Base-by-base conservation (phyloP, 2,329 filamentous ascomycete species). In the Penicillium sp. region DNA sequence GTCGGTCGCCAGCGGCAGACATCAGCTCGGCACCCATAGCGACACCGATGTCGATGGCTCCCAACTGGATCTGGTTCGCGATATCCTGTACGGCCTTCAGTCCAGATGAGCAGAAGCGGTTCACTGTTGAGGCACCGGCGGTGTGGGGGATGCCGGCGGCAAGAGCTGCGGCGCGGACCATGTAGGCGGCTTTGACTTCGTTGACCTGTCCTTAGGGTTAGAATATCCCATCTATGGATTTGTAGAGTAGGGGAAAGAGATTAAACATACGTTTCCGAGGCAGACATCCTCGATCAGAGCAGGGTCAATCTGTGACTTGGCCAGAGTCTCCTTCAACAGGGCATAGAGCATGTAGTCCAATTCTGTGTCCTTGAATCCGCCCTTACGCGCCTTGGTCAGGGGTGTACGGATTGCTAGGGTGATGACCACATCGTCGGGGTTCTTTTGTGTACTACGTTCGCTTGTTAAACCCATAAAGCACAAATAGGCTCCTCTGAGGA, bases 101-200 rank as follows among this genome's bases (percentile, higher is more conserved):
- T 37, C 94, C 94, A 0, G 93, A 97, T 38, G 91, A 95, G 84
- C 94, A 99, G 87, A 99, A 97, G 61, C 94, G 89, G 83, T 97
- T 97, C 58, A 96, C 83, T 43, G 89, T 88, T 43, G 85, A 93
- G 63, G 89, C 91, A 64, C 86, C 85, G 49, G 90, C 84, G 7
- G 93, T 97, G 80, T 94, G 93, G 66, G 94, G 93, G 81, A 94
- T 96, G 67, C 94, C 94, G 57, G 94, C 94, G 48, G 91, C 90
- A 62, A 97, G 89, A 62, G 89, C 84, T 46, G 94, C 91, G 52
- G 93, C 91, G 68, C 94, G 93, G 71, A 89, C 81, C 76, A 95
- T 93, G 84, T 97, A 97, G 57, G 93, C 86, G 56, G 93, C 90
- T 77, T 94, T 93, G 66, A 81, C 81, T 69, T 96, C 91, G 57